These are phyloP conservation scores for Erythrophleum ivorense DNA, from an alignment of 331 rosid genomes.

Conservation along the genomic window DNA sequence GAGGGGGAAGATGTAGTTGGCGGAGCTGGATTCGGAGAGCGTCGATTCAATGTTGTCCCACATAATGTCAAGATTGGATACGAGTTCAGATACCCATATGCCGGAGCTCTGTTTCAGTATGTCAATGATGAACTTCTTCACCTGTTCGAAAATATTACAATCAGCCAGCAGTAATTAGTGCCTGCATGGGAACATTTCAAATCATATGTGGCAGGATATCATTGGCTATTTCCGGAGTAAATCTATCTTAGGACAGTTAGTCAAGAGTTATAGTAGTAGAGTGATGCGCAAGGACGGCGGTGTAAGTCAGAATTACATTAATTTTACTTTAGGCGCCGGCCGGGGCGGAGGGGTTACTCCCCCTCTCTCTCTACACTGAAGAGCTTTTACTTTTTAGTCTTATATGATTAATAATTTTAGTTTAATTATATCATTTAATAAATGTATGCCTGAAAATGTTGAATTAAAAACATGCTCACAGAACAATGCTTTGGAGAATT, in stretches of 20 bases:
- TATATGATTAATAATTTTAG: too few relatives aligned
- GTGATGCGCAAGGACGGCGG: too few relatives aligned
- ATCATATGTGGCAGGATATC: not conserved
- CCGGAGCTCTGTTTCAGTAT: slow-evolving; percentile 69
- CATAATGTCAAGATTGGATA: slow-evolving; percentile 51
- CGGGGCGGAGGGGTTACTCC: too few relatives aligned
- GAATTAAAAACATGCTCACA: too few relatives aligned
- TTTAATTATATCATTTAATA: too few relatives aligned
- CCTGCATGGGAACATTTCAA: not conserved
- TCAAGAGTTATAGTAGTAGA: too few relatives aligned
- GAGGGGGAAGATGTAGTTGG: slow-evolving; percentile 49
- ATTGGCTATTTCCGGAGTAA: not conserved
- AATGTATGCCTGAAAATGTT: too few relatives aligned
- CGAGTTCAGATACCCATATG: slow-evolving; percentile 66
- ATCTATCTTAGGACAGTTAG: not conserved
- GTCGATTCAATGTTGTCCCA: slow-evolving; percentile 68
- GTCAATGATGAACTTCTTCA: slow-evolving; percentile 63
- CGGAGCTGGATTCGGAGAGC: slow-evolving; percentile 46
- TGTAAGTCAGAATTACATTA: too few relatives aligned
- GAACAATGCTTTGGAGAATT: too few relatives aligned
- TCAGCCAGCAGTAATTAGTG: not conserved
- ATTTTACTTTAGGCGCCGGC: too few relatives aligned
- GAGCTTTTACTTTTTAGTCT: too few relatives aligned
- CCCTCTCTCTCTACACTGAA: too few relatives aligned
- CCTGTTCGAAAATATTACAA: slow-evolving; percentile 38